A percentile compares a stretch with the other conserved stretches of the same genome.
Evolutionary conservation across 2,329 filamentous ascomycete genomes (phyloP).

Genomic region (Aspergillus sp.): DNA sequence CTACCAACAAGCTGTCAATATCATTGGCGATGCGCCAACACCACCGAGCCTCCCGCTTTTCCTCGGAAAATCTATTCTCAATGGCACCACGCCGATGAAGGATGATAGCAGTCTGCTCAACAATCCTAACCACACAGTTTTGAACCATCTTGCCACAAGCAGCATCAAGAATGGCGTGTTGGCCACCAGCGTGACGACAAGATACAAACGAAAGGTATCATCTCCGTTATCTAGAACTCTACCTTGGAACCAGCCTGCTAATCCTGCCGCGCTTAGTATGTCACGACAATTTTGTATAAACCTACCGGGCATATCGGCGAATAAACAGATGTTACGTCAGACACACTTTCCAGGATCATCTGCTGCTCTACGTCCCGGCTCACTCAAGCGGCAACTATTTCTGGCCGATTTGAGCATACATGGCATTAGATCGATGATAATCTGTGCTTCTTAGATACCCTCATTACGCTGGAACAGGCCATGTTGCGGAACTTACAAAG

Average conservation of each 20-base stretch:
- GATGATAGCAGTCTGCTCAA: slow-evolving; percentile 97
- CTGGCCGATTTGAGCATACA: background rate
- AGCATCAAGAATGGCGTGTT: slow-evolving; percentile 97
- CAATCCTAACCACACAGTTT: slow-evolving; percentile 94
- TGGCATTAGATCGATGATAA: background rate
- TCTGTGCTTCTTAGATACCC: background rate
- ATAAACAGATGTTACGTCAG: slow-evolving; percentile 25
- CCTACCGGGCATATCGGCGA: slow-evolving; percentile 62
- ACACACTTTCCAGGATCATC: background rate
- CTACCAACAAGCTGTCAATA: slow-evolving; percentile 74
- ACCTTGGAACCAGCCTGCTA: slow-evolving; percentile 17
- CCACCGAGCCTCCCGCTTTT: slow-evolving; percentile 89
- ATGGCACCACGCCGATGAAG: slow-evolving; percentile 88
- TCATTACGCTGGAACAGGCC: background rate
- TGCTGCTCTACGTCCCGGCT: background rate
- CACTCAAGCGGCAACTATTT: background rate
- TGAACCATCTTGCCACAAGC: slow-evolving; percentile 96
- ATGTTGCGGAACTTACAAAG: background rate
- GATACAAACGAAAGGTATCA: slow-evolving; percentile 82
- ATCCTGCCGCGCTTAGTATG: slow-evolving; percentile 66
- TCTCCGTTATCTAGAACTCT: background rate
- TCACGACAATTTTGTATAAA: slow-evolving; percentile 98
- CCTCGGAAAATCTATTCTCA: slow-evolving; percentile 90
- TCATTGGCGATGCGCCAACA: slow-evolving; percentile 77
- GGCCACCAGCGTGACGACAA: slow-evolving; percentile 94